Conservation (phyloP, 2,329 filamentous ascomycete genomes). For the Cladosporium halotolerans region DNA sequence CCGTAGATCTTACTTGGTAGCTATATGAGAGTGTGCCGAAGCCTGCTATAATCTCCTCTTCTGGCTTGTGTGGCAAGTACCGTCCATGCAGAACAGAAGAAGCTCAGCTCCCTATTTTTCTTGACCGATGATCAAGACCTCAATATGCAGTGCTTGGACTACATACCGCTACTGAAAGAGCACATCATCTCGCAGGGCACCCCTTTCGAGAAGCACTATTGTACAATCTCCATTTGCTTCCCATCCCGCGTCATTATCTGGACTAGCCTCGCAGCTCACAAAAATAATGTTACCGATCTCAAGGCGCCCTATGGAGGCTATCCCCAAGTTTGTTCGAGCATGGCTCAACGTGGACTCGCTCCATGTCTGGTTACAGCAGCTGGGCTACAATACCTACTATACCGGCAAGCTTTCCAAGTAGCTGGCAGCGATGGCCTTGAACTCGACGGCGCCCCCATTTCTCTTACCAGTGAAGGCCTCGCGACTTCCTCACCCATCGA, state of each 20-base stretch:
- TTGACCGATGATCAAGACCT: constrained; percentile 64
- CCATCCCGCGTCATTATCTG: constrained; percentile 59
- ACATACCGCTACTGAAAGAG: constrained; percentile 49
- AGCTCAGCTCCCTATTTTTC: constrained; percentile 59
- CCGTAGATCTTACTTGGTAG: too few species aligned
- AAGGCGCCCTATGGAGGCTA: constrained; percentile 54
- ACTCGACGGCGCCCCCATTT: constrained; percentile 33
- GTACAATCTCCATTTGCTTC: constrained; percentile 61
- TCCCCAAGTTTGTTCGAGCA: constrained; percentile 58
- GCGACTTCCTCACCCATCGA: constrained; percentile 20
- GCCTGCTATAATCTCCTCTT: too few species aligned
- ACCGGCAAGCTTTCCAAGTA: constrained; percentile 64
- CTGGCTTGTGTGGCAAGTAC: too few species aligned
- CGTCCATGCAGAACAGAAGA: constrained; percentile 20
- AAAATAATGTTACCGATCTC: constrained; percentile 62
- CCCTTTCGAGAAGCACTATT: constrained; percentile 57
- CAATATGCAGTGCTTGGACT: constrained; percentile 54
- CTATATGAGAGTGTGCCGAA: too few species aligned
- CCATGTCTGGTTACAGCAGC: constrained; percentile 63
- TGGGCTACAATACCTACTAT: constrained; percentile 66
- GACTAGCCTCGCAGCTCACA: constrained; percentile 60
- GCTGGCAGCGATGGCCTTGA: constrained; percentile 26
- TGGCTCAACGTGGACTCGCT: constrained; percentile 63
- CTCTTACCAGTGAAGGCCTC: constrained; percentile 22
- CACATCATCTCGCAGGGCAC: constrained; percentile 25